These are phyloP conservation scores for Aspergillus sp. DNA, from an alignment of 2,329 filamentous ascomycete species.

Conservation along the genomic window DNA sequence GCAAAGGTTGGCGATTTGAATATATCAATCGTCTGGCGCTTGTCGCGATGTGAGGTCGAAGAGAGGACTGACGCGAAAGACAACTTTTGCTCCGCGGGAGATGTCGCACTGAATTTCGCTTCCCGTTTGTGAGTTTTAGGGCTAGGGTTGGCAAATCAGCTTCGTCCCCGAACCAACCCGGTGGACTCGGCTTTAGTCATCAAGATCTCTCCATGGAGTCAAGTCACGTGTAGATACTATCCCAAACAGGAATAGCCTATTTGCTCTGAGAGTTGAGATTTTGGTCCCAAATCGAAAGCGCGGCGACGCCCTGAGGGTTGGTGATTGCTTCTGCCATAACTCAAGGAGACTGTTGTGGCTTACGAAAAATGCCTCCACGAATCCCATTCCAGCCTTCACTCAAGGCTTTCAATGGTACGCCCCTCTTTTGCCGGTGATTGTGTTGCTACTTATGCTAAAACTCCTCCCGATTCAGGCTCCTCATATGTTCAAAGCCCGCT, in stretches of 20 bases:
- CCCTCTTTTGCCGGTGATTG: slow-evolving; percentile 7
- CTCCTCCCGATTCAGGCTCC: slow-evolving; percentile 23
- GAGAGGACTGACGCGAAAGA: slow-evolving; percentile 31
- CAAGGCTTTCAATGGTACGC: slow-evolving; percentile 60
- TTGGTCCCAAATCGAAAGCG: slow-evolving; percentile 1
- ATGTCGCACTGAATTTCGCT: slow-evolving; percentile 36
- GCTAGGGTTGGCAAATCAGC: slow-evolving; percentile 31
- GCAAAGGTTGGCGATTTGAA: slow-evolving; percentile 33
- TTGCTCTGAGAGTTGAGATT: slow-evolving; percentile 30
- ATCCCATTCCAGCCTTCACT: slow-evolving; percentile 62
- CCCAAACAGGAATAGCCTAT: slow-evolving; percentile 26
- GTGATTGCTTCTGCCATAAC: background rate
- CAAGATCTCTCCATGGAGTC: background rate
- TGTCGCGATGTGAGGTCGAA: slow-evolving; percentile 38
- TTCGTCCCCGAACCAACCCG: slow-evolving; percentile 2
- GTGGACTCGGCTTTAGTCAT: background rate
- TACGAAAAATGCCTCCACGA: slow-evolving; percentile 64
- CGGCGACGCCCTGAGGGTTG: background rate
- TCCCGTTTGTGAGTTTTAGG: slow-evolving; percentile 41
- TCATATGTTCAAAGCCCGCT: slow-evolving; percentile 41
- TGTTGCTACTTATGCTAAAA: slow-evolving; percentile 14
- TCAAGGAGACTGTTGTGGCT: background rate
- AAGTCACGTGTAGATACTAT: slow-evolving; percentile 17
- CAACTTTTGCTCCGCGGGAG: slow-evolving; percentile 27
- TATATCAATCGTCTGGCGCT: slow-evolving; percentile 49